Base-by-base conservation (phyloP, 352 stramenopile species). In the Peronospora tabacina region DNA sequence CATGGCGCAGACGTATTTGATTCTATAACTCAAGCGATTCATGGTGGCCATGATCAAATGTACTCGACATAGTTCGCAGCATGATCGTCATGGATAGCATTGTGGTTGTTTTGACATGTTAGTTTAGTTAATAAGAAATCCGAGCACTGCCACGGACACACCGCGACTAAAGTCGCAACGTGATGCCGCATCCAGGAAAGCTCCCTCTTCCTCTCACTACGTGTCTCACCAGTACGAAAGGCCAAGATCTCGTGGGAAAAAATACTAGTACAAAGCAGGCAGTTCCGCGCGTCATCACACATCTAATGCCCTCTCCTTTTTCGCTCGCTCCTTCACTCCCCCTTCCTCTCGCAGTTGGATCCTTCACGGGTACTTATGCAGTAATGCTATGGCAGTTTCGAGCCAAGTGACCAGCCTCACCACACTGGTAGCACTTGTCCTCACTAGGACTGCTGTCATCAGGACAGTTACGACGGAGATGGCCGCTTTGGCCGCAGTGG, bases 391-490 rank as follows among this genome's bases (percentile, higher is more conserved):
- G 70, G 74, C 81, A 91, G 66, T 89, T 85, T 29, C 81, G 81
- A 5, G 81, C 81, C 75, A 73, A 91, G 70, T 90, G 78, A 42
- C 75, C 78, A 5, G 64, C 71, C 52, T 85, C 73, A 36, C 77
- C 77, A 60, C 78, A 89, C 59, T 89, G 78, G 63, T 86, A 89
- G 73, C 78, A 89, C 70, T 89, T 89, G 70, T 89, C 78, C 38
- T 71, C 64, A 38, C 44, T 72, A 58, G 62, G 58, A 53, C 73
- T 73, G 55, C 64, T 85, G 61, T 87, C 80, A 32, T 91, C 77
- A 9, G 81, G 81, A 66, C 81, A 91, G 64, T 91, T 77, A 24
- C 78, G 78, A 59, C 78, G 78, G 33, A 89, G 51, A 63, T 89
- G 78, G 47, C 78, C 75, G 10, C 53, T 33, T 49, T 85, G 63